phyloP scores from a whole-genome alignment of 164 flowering plant species.

The Aristolochia fimbriata region DNA sequence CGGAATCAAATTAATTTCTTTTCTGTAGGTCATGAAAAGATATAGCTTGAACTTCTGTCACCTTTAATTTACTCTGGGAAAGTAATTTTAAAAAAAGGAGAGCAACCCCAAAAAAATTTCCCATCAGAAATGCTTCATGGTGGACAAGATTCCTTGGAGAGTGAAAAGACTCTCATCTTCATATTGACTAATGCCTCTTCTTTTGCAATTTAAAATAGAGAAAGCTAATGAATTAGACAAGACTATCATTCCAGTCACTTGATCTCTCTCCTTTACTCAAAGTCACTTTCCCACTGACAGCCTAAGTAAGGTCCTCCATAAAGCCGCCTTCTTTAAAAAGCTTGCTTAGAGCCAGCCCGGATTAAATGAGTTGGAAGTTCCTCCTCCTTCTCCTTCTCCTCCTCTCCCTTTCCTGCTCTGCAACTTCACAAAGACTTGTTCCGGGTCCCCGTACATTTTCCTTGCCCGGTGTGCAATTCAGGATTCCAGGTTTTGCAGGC shows the following conservation, averaged over 20 bases:
- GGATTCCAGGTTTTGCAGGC: no score
- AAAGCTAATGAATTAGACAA: background rate
- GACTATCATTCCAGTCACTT: background rate
- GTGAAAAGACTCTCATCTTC: background rate
- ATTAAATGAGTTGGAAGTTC: background rate
- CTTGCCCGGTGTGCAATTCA: background rate
- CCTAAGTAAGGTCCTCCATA: background rate
- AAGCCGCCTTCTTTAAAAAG: background rate
- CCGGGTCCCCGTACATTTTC: no score
- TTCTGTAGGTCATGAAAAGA: no score
- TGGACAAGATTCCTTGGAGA: no score
- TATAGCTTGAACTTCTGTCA: no score
- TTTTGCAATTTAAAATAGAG: background rate
- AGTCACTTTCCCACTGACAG: slow-evolving; percentile 1
- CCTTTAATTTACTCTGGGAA: no score
- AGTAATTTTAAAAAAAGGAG: no score
- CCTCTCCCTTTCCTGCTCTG: background rate
- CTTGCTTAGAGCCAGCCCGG: no score
- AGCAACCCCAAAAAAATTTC: no score
- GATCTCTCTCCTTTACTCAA: background rate
- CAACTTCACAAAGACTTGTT: background rate
- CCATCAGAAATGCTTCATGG: no score
- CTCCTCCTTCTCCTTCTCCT: background rate
- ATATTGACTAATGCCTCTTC: background rate
- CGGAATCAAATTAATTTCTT: no score